phyloP scores from a whole-genome alignment of 257 asterid species.

The Capsicum chinense region DNA sequence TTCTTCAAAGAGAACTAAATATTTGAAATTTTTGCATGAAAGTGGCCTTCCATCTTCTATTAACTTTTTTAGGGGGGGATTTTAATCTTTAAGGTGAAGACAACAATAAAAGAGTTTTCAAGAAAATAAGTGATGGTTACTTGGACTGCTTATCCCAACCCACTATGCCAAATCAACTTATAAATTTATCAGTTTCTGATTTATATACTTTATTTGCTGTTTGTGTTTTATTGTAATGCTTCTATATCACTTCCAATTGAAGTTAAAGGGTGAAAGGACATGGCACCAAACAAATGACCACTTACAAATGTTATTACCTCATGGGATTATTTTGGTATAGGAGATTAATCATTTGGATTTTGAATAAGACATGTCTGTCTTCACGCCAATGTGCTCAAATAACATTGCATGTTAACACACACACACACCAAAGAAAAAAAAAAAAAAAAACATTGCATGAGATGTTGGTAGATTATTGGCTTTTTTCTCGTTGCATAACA shows the following conservation, averaged over 20 bases:
- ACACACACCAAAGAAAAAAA: no score
- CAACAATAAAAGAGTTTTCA: conserved; percentile 26
- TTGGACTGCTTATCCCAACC: conserved; percentile 16
- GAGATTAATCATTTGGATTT: conserved; percentile 5
- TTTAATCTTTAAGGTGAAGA: conserved; percentile 35
- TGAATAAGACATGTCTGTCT: not conserved
- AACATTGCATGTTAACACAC: not conserved
- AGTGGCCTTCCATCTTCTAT: conserved; percentile 25
- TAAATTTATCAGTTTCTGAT: not conserved
- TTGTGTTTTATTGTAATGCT: not conserved
- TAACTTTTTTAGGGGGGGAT: not conserved
- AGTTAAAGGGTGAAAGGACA: conserved; percentile 20
- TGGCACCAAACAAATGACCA: conserved; percentile 29
- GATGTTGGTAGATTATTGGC: not conserved
- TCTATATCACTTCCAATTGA: conserved; percentile 28
- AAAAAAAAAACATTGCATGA: not conserved
- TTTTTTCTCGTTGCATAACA: not conserved
- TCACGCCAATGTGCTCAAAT: not conserved
- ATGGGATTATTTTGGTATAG: not conserved
- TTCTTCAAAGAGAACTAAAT: not conserved
- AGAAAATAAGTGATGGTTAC: conserved; percentile 21
- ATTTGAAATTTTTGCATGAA: conserved; percentile 13
- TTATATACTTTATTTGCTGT: not conserved
- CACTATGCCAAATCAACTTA: conserved; percentile 16
- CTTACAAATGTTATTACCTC: not conserved